Evolutionary conservation across 495 filamentous ascomycete genomes (phyloP), one percentile per base, ranked within the genome.

Genomic region (Hypoxylon fragiforme): DNA sequence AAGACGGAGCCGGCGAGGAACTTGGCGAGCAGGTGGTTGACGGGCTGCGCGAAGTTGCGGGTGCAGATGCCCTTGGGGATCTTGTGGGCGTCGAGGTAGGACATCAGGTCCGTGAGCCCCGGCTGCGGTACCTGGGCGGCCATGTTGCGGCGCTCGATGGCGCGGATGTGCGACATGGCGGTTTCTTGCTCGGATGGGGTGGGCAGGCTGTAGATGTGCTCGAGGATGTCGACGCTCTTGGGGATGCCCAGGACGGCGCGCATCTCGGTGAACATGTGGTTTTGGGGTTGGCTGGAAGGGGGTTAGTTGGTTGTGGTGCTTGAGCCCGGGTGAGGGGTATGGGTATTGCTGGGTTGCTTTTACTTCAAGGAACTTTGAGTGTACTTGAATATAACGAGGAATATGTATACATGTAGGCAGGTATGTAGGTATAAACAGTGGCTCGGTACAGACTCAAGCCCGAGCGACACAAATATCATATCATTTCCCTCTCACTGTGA

Each of bases 221-320:
- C 85, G 48, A 97, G 85, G 70, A 97, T 97, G 72, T 97, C 92
- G 55, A 74, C 68, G 26, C 73, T 59, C 63, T 84, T 85, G 53
- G 81, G 66, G 57, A 97, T 96, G 40, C 73, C 73, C n/a, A 80
- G 67, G 19, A 67, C 77, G 16, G 73, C 72, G 76, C 91, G 86
- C 90, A 96, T 96, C 57, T 89, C 75, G 1, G 66, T 57, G 78
- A 96, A 97, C 94, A 98, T 97, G 78, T 95, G 90, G 60, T 86
- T 91, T 75, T 97, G 94, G 0, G 92, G 94, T 37, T 89, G 75
- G 66, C 92, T 92, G 54, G 35, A 20, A n/a, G 4, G 12, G 7
- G 19, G 49, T 60, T 58, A 65, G 57, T 31, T n/a, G 24, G 24
- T 28, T 7, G 31, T 3, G 5, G 31, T 34, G 5, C 12, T 8